Conservation (phyloP, 352 stramenopile species). For the Pythium grandisporangium region DNA sequence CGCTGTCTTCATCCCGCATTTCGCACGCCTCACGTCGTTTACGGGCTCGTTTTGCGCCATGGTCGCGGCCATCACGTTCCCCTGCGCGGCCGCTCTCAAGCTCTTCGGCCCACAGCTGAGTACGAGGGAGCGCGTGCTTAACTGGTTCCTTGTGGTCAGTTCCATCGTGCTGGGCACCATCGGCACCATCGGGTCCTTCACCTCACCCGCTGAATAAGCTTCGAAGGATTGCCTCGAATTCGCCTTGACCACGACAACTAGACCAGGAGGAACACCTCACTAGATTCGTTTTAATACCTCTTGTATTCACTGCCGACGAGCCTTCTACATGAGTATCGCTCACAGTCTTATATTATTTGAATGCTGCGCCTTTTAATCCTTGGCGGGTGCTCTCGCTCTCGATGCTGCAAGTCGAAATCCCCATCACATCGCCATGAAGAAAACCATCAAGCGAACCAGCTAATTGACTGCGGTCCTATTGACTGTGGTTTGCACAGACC, state of each 20-base stretch:
- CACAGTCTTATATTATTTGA: neutral
- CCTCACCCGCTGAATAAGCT: conserved; percentile 49
- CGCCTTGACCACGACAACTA: neutral
- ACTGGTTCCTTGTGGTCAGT: conserved; percentile 38
- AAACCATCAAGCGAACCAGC: too few species aligned
- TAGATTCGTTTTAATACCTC: neutral
- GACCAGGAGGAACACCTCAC: neutral
- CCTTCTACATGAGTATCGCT: neutral
- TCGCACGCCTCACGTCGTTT: conserved; percentile 78
- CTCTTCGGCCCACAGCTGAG: conserved; percentile 53
- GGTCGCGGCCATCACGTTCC: conserved; percentile 76
- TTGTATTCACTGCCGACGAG: neutral
- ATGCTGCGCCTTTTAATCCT: neutral
- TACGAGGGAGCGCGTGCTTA: conserved; percentile 39
- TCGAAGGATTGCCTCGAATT: neutral
- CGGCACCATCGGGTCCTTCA: conserved; percentile 71
- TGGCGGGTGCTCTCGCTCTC: too few species aligned
- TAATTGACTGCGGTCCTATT: too few species aligned
- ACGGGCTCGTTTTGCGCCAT: conserved; percentile 82
- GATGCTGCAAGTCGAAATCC: too few species aligned
- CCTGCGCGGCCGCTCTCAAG: conserved; percentile 80
- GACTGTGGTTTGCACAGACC: too few species aligned
- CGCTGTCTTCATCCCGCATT: conserved; percentile 72
- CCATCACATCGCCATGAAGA: too few species aligned
- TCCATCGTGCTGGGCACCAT: conserved; percentile 65